phyloP scores from a whole-genome alignment of 306 rosid genomes.

The Styphnolobium japonicum region DNA sequence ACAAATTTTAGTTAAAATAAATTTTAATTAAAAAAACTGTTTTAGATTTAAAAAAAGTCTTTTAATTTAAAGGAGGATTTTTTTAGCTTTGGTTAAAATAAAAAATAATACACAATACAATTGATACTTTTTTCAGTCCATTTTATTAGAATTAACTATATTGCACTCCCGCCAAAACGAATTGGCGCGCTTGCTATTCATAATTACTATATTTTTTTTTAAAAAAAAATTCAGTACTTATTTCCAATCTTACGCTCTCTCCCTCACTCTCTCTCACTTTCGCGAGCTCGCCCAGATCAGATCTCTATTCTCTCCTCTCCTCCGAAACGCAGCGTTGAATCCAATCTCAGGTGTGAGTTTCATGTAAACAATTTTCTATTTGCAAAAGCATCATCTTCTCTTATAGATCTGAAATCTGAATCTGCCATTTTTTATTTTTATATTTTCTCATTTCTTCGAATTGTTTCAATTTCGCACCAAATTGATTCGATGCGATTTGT shows the following conservation, averaged over 20 bases:
- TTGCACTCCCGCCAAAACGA: neutral
- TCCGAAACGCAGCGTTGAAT: neutral
- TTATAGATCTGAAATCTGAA: slow-evolving; percentile 10
- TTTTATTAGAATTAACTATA: too few species aligned
- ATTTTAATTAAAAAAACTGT: too few species aligned
- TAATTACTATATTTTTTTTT: too few species aligned
- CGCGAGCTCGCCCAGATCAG: slow-evolving; percentile 14
- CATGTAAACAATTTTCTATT: neutral
- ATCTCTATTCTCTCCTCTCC: neutral
- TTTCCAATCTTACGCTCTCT: neutral
- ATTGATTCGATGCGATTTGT: neutral
- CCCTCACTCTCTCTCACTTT: neutral
- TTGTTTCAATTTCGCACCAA: neutral
- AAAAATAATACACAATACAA: too few species aligned
- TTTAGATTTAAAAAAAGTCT: too few species aligned
- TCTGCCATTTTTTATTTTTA: neutral
- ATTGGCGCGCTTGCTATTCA: neutral
- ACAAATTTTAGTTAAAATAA: too few species aligned
- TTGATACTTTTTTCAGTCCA: too few species aligned
- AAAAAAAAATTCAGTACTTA: neutral
- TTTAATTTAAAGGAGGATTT: too few species aligned
- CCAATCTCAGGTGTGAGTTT: slow-evolving; percentile 21
- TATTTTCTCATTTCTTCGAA: neutral
- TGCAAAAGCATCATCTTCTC: neutral
- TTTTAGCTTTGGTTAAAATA: too few species aligned